A percentile compares a stretch with the other conserved stretches of the same genome.
These are phyloP conservation scores for Grosmannia penicillata DNA, from an alignment of 2,329 filamentous ascomycete species.

Conservation along the genomic window DNA sequence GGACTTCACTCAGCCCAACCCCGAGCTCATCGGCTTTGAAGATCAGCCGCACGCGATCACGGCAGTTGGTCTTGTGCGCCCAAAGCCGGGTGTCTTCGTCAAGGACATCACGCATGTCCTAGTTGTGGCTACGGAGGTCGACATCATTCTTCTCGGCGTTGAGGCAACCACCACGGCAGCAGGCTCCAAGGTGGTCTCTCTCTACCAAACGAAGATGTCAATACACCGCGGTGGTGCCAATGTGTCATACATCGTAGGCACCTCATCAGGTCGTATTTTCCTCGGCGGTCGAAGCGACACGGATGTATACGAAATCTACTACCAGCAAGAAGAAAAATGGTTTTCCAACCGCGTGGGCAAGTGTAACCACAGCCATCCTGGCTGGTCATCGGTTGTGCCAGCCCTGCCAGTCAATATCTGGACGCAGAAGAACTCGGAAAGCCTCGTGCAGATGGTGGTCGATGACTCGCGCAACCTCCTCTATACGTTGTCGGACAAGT, in stretches of 20 bases:
- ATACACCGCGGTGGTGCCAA: constrained; percentile 62
- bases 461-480: constrained; percentile 80
- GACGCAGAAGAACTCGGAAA: constrained; percentile 38
- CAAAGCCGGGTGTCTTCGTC: constrained; percentile 78
- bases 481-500: constrained; percentile 79
- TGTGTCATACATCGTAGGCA: constrained; percentile 66
- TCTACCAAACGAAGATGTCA: constrained; percentile 84
- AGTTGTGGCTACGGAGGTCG: constrained; percentile 71
- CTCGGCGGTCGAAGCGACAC: constrained; percentile 70
- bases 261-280: constrained; percentile 81
- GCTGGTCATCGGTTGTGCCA: constrained; percentile 52
- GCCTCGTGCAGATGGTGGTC: constrained; percentile 64
- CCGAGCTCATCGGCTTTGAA: constrained; percentile 83
- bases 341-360: constrained; percentile 80
- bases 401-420: constrained; percentile 29
- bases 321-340: constrained; percentile 96
- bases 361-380: constrained; percentile 70
- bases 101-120: constrained; percentile 74
- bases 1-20: constrained; percentile 91
- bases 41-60: constrained; percentile 80
- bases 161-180: constrained; percentile 49
- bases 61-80: constrained; percentile 74
- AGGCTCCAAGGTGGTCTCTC: constrained; percentile 56
- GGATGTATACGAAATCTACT: constrained; percentile 86
- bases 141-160: constrained; percentile 83